Conservation (phyloP, 1,284 basidiomycete species). For the Boletus nobilissimus region DNA sequence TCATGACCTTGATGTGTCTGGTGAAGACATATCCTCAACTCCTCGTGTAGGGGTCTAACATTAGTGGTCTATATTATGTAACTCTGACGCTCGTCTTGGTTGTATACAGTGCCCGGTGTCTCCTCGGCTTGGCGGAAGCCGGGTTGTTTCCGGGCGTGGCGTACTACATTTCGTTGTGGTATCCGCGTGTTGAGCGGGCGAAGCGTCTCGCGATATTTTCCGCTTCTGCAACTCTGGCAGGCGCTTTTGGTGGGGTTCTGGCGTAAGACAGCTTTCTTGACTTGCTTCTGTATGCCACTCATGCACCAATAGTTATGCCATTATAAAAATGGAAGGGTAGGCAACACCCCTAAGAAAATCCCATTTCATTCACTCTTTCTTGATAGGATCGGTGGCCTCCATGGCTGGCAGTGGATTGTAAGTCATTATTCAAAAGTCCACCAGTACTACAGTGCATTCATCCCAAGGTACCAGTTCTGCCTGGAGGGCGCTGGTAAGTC, state of each 20-base stretch:
- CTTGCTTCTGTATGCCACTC: not conserved
- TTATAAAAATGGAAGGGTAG: not conserved
- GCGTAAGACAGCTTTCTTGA: not conserved
- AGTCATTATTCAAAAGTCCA: not conserved
- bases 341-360: not conserved
- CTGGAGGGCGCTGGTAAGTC: not conserved
- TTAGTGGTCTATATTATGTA: not conserved
- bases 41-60: slow-evolving; percentile 33
- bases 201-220: slow-evolving; percentile 66
- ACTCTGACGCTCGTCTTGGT: no score
- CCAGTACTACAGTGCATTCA: not conserved
- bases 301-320: not conserved
- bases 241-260: slow-evolving; percentile 31
- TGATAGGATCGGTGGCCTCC: not conserved
- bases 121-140: slow-evolving; percentile 64
- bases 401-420: not conserved
- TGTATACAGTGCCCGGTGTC: slow-evolving; percentile 56
- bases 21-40: slow-evolving; percentile 47
- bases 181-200: slow-evolving; percentile 60
- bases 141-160: slow-evolving; percentile 65
- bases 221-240: slow-evolving; percentile 66
- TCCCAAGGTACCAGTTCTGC: not conserved
- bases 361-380: not conserved
- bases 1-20: slow-evolving; percentile 52
- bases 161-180: slow-evolving; percentile 67